A percentile compares a stretch with the other conserved stretches of the same genome.
Conservation (phyloP, 257 asterid genomes). For the Hygrophila difformis region DNA sequence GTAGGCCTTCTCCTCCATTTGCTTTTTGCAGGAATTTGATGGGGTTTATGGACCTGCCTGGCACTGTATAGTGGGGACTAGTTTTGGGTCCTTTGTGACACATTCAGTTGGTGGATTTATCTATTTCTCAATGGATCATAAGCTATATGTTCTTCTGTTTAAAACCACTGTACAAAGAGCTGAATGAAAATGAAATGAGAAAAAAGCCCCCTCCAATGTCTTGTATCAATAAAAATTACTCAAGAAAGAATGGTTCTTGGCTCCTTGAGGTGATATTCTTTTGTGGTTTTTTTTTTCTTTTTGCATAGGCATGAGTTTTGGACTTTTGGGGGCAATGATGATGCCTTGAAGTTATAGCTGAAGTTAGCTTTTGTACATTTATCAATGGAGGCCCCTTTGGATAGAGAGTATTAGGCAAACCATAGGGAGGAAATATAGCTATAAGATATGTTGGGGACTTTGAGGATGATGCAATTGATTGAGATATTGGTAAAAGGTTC, state of each 20-base stretch:
- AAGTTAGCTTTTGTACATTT: too few species aligned
- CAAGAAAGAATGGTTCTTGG: too few species aligned
- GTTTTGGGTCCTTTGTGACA: conserved; percentile 86
- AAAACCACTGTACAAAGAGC: conserved; percentile 85
- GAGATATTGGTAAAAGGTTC: conserved; percentile 3
- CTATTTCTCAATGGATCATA: conserved; percentile 83
- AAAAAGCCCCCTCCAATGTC: too few species aligned
- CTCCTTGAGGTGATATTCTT: too few species aligned
- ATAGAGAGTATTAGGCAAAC: neutral
- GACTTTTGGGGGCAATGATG: too few species aligned
- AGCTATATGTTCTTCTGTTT: conserved; percentile 64
- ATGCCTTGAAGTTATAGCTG: too few species aligned
- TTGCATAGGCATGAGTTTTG: too few species aligned
- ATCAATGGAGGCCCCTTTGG: conserved; percentile 6
- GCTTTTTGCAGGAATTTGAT: conserved; percentile 64
- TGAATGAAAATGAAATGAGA: conserved; percentile 12
- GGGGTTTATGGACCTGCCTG: conserved; percentile 87
- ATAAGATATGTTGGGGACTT: conserved; percentile 5
- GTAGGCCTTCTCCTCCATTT: neutral
- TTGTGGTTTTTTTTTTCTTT: too few species aligned
- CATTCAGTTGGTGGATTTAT: conserved; percentile 83
- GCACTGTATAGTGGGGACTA: conserved; percentile 81
- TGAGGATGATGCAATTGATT: conserved; percentile 7
- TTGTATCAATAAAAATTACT: too few species aligned
- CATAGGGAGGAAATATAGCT: neutral